Percentiles rank a stretch among this genome's conserved stretches.
Conservation (phyloP, 2,329 filamentous ascomycete species). For the Exophiala calicioides region DNA sequence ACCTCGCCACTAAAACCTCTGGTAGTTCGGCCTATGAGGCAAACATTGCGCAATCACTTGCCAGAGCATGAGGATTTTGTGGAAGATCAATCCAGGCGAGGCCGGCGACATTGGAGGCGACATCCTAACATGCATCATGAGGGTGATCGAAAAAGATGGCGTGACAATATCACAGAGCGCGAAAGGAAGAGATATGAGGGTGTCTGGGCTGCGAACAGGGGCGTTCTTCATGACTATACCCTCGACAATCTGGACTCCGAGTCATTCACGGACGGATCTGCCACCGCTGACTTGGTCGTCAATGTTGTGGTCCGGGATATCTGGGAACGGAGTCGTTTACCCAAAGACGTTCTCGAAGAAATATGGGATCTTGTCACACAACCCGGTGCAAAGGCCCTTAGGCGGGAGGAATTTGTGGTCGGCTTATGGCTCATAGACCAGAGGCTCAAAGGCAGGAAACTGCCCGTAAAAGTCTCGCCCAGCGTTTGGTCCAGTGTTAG, state of each 20-base stretch:
- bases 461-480: slow-evolving; percentile 47
- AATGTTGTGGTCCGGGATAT: slow-evolving; percentile 52
- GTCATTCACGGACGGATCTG: slow-evolving; percentile 8
- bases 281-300: slow-evolving; percentile 36
- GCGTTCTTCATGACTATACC: slow-evolving; percentile 38
- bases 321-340: slow-evolving; percentile 50
- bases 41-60: slow-evolving; percentile 44
- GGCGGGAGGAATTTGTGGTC: slow-evolving; percentile 51
- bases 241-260: slow-evolving; percentile 13
- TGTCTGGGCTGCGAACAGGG: slow-evolving; percentile 53
- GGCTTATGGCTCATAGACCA: slow-evolving; percentile 55
- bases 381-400: slow-evolving; percentile 39
- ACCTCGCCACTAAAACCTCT: slow-evolving; percentile 18
- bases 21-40: slow-evolving; percentile 35
- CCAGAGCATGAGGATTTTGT: slow-evolving; percentile 39
- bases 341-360: slow-evolving; percentile 41
- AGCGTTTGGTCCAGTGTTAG: slow-evolving; percentile 51
- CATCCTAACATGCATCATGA: slow-evolving; percentile 52
- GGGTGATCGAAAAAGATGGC: slow-evolving; percentile 50
- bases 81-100: slow-evolving; percentile 35
- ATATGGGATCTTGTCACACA: slow-evolving; percentile 48
- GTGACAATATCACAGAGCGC: slow-evolving; percentile 45
- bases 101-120: slow-evolving; percentile 40
- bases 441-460: slow-evolving; percentile 48
- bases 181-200: slow-evolving; percentile 53